Percentiles rank a stretch among this genome's conserved stretches.
These are phyloP conservation scores for Pseudofabraea citricarpa DNA, from an alignment of 2,329 filamentous ascomycete genomes.

Conservation along the genomic window DNA sequence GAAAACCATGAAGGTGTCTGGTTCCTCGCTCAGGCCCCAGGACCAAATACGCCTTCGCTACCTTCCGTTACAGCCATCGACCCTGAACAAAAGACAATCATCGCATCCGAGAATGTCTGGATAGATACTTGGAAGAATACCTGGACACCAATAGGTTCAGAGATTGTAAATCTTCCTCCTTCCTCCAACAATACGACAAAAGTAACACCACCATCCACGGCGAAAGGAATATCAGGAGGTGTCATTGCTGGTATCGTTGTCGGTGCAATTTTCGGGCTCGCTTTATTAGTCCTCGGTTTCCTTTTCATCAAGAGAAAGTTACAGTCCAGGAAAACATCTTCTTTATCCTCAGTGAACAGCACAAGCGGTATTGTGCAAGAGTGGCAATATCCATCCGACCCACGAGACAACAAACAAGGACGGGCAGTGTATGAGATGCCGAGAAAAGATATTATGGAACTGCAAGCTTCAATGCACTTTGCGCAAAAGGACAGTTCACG, in stretches of 20 bases:
- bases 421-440: no score
- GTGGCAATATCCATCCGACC: no score
- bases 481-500: no score
- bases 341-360: neutral
- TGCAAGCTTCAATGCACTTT: no score
- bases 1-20: constrained; percentile 6
- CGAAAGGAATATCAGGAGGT: neutral
- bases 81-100: constrained; percentile 7
- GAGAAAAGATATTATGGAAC: no score
- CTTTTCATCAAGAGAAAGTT: neutral
- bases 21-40: constrained; percentile 27
- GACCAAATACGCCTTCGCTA: constrained; percentile 13
- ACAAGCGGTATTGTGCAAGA: no score
- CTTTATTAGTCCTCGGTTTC: neutral
- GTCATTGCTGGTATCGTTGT: neutral
- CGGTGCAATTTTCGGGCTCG: neutral
- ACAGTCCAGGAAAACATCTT: neutral
- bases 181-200: neutral
- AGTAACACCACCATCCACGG: no score
- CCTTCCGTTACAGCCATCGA: constrained; percentile 3
- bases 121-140: constrained; percentile 10
- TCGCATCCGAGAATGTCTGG: constrained; percentile 10
- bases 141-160: constrained; percentile 5
- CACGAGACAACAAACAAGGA: no score
- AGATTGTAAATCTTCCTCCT: neutral